Base-by-base conservation (phyloP, 148 eudicot genomes). In the Pouteria glomerata region DNA sequence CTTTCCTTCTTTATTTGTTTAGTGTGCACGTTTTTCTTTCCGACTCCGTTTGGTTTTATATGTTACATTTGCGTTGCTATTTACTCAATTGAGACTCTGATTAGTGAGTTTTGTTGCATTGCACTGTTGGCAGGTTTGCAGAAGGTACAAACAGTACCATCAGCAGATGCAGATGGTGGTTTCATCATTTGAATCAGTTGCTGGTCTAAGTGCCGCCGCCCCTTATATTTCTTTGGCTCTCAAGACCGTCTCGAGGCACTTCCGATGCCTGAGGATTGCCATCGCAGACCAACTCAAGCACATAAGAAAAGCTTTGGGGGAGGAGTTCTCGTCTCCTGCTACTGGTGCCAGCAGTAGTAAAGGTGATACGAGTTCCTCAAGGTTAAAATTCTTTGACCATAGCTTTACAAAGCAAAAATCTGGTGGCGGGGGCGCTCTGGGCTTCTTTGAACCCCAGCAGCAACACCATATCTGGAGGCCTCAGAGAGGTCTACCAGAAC, bases 401-500 rank as follows among this genome's bases (percentile, higher is more conserved):
- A 47, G 68, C 56, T 57, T 63, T 64, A 77, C 63, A 51, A 78
- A 72, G 68, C 74, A 79, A 61, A 76, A 63, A 42, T 29, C 44
- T 23, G 60, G 75, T 51, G 78, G 68, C 16, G 73, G 75, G 23
- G 60, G 50, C 69, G n/a, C n/a, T n/a, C 8, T 63, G 27, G 80
- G 75, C 35, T 42, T 73, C 33, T 75, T 65, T 66, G 76, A 77
- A 63, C 34, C 66, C 57, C 86, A 77, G 37, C 83, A 74, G 35
- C 72, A 77, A 42, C 83, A 74, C 27, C 72, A 76, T 18, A 60
- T 80, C 3, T 85, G 88, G 88, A 75, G 85, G 78, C 85, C 88
- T 14, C 88, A 85, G 21, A 71, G 88, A 73, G 88, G 88, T 23
- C 72, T 85, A n/a, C 88, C 88, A 0, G 88, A 85, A 57, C 59